Evolutionary conservation across 2,329 filamentous ascomycete species (phyloP), one percentile per base, ranked within the genome.

Genomic region (Colletotrichum cuscutae): DNA sequence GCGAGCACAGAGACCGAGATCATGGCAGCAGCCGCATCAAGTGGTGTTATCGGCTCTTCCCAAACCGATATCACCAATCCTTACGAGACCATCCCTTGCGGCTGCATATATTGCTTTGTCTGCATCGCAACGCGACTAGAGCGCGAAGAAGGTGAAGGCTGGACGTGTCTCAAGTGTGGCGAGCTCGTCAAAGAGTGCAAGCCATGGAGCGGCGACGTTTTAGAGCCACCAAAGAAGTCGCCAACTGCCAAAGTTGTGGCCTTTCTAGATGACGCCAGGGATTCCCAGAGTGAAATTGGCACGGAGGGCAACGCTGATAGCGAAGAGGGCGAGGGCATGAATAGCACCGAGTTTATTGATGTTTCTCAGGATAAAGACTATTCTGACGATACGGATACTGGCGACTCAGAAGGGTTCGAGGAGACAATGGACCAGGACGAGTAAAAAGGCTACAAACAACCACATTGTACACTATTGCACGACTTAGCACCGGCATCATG

Each of bases 31-130:
- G 89, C 91, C 2, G 88, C 90, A 12, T 91, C 91, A 5, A 91
- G 92, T 73, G 95, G 95, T 15, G 93, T 98, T 12, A 88, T 97
- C 54, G 96, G 95, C 22, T 97, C 94, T 22, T 94, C 94, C 7
- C 93, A 95, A 76, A 98, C 95, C 0, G 97, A 98, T 78, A 92
- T 98, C 74, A 98, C 96, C 5, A 99, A 98, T 80, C 95, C 97
- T 0, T 99, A 99, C 81, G 95, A 98, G 83, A 91, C 95, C 0
- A 90, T 95, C 2, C 92, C 95, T 0, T 99, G 97, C 78, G 93
- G 93, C 0, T 98, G 95, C 81, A 88, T 98, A 72, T 99, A 98
- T 84, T 99, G 97, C 83, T 99, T 97, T 80, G 94, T 97, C 22
- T 99, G 97, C 79, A 84, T 98, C n/a, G 95, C 95, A 3, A 94